Conservation (phyloP, 192 early-diverging fungal species). For the Piromyces finnis region DNA sequence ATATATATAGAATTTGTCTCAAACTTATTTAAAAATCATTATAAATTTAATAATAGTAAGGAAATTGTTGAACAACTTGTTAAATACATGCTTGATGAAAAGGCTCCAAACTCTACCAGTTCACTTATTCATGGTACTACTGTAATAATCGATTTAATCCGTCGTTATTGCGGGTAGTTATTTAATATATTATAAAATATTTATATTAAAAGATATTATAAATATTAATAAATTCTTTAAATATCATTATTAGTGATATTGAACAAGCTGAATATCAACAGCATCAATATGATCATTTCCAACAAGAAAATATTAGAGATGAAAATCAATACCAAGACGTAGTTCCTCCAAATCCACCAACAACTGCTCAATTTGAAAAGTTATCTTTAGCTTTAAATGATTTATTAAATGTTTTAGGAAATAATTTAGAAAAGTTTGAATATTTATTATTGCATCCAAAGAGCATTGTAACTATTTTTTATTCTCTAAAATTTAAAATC, state of each 20-base stretch:
- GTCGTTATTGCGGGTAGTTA: constrained; percentile 76
- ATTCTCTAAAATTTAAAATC: neutral
- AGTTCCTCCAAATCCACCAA: constrained; percentile 12
- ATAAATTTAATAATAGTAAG: constrained; percentile 25
- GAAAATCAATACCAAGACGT: constrained; percentile 6
- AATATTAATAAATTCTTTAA: too few species aligned
- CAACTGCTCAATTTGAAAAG: constrained; percentile 10
- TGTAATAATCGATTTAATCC: constrained; percentile 94
- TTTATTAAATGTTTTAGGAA: constrained; percentile 68
- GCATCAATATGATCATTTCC: constrained; percentile 25
- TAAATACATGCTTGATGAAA: constrained; percentile 66
- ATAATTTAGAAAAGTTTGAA: constrained; percentile 58
- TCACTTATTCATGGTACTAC: constrained; percentile 84
- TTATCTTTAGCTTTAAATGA: constrained; percentile 69
- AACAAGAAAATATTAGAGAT: neutral
- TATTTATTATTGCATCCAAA: constrained; percentile 53
- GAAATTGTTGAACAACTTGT: constrained; percentile 59
- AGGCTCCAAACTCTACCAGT: constrained; percentile 62
- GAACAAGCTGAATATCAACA: constrained; percentile 38
- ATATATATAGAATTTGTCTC: too few species aligned
- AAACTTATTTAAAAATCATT: neutral
- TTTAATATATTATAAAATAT: neutral
- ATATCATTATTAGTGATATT: constrained; percentile 18
- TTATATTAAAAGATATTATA: too few species aligned
- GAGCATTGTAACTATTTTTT: constrained; percentile 35